phyloP scores from a whole-genome alignment of 2,329 filamentous ascomycete genomes.

The Paraphoma sp. region DNA sequence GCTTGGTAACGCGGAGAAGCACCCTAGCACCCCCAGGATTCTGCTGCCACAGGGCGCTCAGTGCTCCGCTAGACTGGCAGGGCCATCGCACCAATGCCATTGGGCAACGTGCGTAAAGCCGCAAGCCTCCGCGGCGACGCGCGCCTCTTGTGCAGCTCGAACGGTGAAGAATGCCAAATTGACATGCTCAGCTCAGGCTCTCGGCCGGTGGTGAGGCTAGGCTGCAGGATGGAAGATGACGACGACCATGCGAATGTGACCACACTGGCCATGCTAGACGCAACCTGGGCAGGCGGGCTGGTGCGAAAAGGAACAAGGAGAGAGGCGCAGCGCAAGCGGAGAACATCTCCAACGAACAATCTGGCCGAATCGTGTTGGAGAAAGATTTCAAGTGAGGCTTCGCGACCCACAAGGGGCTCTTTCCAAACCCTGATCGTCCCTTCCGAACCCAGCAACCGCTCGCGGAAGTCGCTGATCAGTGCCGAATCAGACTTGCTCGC shows the following conservation, averaged over 20 bases:
- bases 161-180: constrained; percentile 6
- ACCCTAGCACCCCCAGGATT: constrained; percentile 29
- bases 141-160: constrained; percentile 4
- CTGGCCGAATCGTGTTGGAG: not conserved
- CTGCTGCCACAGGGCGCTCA: constrained; percentile 25
- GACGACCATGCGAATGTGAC: constrained; percentile 2
- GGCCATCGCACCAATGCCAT: constrained; percentile 3
- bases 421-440: constrained; percentile 6
- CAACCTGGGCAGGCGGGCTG: constrained; percentile 1
- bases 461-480: constrained; percentile 3
- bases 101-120: constrained; percentile 17
- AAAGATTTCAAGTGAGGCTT: constrained; percentile 7
- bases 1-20: constrained; percentile 42
- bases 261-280: not conserved
- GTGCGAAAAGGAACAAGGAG: constrained; percentile 2
- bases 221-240: constrained; percentile 2
- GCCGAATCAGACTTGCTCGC: not conserved
- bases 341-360: constrained; percentile 12
- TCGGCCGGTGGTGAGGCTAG: constrained; percentile 1
- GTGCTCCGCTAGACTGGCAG: constrained; percentile 18
- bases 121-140: constrained; percentile 18
- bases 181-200: not conserved
- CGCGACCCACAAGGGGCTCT: constrained; percentile 5
- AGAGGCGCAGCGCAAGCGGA: constrained; percentile 9
- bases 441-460: constrained; percentile 4